Percentiles rank a stretch among this genome's conserved stretches.
phyloP scores from a whole-genome alignment of 2,329 filamentous ascomycete species.

The Cercospora nicotianae region DNA sequence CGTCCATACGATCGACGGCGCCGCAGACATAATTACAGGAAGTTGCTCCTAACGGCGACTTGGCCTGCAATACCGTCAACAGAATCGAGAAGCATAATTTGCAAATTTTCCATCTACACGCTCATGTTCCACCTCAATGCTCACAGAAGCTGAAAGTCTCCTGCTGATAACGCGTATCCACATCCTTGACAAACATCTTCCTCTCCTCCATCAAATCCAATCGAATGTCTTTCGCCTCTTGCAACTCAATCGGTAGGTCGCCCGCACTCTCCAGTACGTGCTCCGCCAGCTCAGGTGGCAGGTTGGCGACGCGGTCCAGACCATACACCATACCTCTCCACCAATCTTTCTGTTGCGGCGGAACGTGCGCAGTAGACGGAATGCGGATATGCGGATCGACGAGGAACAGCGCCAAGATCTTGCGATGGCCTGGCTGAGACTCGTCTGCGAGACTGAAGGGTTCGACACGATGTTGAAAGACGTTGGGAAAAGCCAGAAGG shows the following conservation, averaged over 20 bases:
- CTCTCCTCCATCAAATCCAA: slow-evolving; percentile 38
- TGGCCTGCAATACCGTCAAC: background rate
- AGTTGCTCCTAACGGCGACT: too few species aligned
- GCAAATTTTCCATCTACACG: background rate
- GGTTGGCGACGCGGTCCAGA: slow-evolving; percentile 21
- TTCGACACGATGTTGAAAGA: slow-evolving; percentile 54
- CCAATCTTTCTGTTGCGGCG: slow-evolving; percentile 54
- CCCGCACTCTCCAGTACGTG: slow-evolving; percentile 31
- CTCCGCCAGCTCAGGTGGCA: slow-evolving; percentile 35
- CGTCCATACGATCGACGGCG: too few species aligned
- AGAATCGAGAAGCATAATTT: background rate
- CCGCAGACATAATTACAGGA: too few species aligned
- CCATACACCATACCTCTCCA: slow-evolving; percentile 31
- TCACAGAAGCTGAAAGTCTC: slow-evolving; percentile 36
- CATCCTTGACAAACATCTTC: slow-evolving; percentile 23
- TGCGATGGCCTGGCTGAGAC: slow-evolving; percentile 55
- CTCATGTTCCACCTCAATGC: slow-evolving; percentile 21
- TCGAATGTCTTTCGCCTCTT: slow-evolving; percentile 34
- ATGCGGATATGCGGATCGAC: slow-evolving; percentile 57
- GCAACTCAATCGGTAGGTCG: slow-evolving; percentile 33
- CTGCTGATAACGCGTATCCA: slow-evolving; percentile 21
- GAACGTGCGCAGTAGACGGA: slow-evolving; percentile 54
- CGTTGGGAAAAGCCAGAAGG: slow-evolving; percentile 58
- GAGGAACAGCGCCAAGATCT: slow-evolving; percentile 60
- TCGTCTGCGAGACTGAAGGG: slow-evolving; percentile 53